Base-by-base conservation (phyloP, 225 moss, liverwort and hornwort species). In the Marchantia polymorpha region DNA sequence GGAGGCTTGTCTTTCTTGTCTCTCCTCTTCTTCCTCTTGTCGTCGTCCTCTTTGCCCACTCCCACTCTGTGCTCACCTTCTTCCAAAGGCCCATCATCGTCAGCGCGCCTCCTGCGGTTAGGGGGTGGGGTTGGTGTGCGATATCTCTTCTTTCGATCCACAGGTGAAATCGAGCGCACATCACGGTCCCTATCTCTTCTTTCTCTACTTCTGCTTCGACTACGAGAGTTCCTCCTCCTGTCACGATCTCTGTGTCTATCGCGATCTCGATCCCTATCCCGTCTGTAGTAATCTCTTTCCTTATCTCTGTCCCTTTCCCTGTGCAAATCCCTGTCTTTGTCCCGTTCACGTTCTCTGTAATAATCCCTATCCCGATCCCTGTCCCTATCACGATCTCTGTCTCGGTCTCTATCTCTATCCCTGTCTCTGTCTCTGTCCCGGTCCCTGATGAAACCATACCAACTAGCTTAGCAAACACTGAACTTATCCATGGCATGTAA, bases 221-320 rank as follows among this genome's bases (percentile, higher is more conserved):
- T 90, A 8, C 90, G 92, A 79, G 89, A 89, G 27, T 85, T 86
- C 67, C 94, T 88, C 82, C 94, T 91, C 78, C 97, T 87, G 55
- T 93, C 95, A 23, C 95, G 85, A 79, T 94, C 92, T 84, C 97
- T 86, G 50, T 99, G 88, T 81, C 97, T 89, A 48, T 94, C 91
- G 74, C 93, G 85, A 19, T 93, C 93, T 76, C 89, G 90, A 60
- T 87, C 97, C 74, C 96, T 84, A 48, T 93, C 93, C 60, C 95
- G 89, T 49, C 93, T 85, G 27, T 87, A 86, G 81, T 92, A 92
- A 70, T 94, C 91, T 82, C 92, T 83, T 63, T 93, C 93, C 81
- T 91, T 84, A 19, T 92, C 96, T 59, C 96, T 82, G 65, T 96
- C 94, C 23, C 94, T 87, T 20, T 94, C 94, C 70, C 94, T 87